phyloP scores from a whole-genome alignment of 2,329 filamentous ascomycete genomes.

The Aspergillus alliaceus region DNA sequence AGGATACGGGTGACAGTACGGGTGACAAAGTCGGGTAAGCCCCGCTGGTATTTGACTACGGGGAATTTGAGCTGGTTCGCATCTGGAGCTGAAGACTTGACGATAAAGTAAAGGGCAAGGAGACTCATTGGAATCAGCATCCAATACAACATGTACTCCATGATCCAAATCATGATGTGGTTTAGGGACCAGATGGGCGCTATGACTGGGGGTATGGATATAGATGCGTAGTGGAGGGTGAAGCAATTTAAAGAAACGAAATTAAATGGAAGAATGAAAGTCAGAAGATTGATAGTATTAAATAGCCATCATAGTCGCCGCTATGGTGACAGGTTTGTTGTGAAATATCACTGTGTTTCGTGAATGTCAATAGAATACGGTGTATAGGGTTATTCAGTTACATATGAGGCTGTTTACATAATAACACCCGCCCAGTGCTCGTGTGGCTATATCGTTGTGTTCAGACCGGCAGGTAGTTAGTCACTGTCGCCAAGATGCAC shows the following conservation, averaged over 20 bases:
- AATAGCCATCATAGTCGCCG: neutral
- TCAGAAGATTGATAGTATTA: neutral
- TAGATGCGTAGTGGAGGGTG: neutral
- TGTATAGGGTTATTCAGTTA: neutral
- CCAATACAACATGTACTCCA: neutral
- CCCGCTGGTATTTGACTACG: conserved; percentile 18
- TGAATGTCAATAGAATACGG: neutral
- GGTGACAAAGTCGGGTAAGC: too few relatives aligned
- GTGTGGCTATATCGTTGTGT: neutral
- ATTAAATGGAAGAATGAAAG: neutral
- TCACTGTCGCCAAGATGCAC: neutral
- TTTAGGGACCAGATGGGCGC: neutral
- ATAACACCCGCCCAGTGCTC: neutral
- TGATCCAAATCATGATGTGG: neutral
- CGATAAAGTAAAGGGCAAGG: neutral
- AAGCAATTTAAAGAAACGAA: neutral
- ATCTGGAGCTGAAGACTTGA: neutral
- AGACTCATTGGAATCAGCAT: neutral
- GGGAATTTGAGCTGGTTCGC: conserved; percentile 17
- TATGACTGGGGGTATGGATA: neutral
- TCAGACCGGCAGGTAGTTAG: neutral
- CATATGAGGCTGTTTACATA: neutral
- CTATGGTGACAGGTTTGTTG: neutral
- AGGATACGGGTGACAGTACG: conserved; percentile 26
- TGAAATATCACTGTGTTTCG: neutral